Conservation (phyloP, 495 filamentous ascomycete species). For the Aspergillus ostianus region DNA sequence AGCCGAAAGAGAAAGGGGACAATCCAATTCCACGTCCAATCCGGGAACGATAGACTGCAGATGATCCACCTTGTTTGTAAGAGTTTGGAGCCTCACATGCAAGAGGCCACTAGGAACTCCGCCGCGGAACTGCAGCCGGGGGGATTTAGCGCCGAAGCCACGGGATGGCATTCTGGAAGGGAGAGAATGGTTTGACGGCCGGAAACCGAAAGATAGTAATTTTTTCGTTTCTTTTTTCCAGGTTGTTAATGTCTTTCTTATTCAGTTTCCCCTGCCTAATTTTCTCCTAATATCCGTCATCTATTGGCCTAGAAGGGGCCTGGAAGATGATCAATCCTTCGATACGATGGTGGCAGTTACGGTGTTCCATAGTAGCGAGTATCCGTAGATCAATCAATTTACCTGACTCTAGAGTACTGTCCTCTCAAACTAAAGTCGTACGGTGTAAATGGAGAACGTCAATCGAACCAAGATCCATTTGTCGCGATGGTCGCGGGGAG, state of each 20-base stretch:
- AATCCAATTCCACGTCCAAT: neutral
- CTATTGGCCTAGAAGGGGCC: neutral
- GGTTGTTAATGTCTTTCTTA: too few species aligned
- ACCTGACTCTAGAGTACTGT: too few species aligned
- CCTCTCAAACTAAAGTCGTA: too few species aligned
- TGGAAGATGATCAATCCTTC: conserved; percentile 4
- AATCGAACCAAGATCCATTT: neutral
- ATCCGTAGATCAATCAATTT: neutral
- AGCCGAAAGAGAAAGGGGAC: too few species aligned
- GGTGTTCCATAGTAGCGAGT: too few species aligned
- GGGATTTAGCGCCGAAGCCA: conserved; percentile 8
- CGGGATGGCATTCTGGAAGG: conserved; percentile 9
- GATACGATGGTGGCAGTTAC: neutral
- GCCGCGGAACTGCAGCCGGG: conserved; percentile 9
- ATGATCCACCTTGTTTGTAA: conserved; percentile 7
- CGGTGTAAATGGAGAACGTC: neutral
- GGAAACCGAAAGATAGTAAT: neutral
- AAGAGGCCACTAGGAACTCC: conserved; percentile 6
- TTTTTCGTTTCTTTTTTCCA: neutral
- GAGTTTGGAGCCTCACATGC: conserved; percentile 9
- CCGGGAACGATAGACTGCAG: neutral
- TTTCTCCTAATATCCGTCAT: neutral
- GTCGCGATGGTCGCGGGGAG: conserved; percentile 14
- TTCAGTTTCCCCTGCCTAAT: too few species aligned
- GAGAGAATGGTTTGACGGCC: neutral